These are phyloP conservation scores for Zymoseptoria passerinii DNA, from an alignment of 2,329 filamentous ascomycete genomes.

Conservation along the genomic window DNA sequence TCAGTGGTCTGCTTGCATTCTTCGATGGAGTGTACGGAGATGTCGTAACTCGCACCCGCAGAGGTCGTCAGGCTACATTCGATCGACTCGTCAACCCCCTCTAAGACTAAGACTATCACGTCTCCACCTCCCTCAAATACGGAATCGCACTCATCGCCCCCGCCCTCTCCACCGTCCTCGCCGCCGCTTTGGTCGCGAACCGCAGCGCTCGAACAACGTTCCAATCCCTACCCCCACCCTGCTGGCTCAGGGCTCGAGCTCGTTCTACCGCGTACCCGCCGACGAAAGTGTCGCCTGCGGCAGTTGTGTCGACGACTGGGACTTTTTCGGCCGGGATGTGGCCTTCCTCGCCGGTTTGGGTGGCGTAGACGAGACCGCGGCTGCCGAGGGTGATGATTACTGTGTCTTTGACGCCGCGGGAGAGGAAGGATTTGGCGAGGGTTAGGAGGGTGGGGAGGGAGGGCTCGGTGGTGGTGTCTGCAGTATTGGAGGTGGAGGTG, in stretches of 20 bases:
- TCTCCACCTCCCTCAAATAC: conserved; percentile 46
- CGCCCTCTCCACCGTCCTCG: conserved; percentile 55
- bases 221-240: conserved; percentile 33
- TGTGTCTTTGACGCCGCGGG: conserved; percentile 63
- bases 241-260: conserved; percentile 39
- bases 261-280: conserved; percentile 74
- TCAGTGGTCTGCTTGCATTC: too few species aligned
- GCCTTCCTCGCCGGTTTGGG: conserved; percentile 16
- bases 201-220: conserved; percentile 51
- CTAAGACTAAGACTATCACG: too few species aligned
- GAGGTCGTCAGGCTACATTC: too few species aligned
- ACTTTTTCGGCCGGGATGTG: conserved; percentile 53
- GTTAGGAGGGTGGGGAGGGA: conserved; percentile 28
- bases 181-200: conserved; percentile 55
- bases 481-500: conserved; percentile 8
- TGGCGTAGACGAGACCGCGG: conserved; percentile 29
- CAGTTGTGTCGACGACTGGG: conserved; percentile 82
- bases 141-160: conserved; percentile 62
- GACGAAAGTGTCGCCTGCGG: conserved; percentile 89
- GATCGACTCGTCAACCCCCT: too few species aligned
- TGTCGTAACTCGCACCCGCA: too few species aligned
- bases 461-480: not conserved
- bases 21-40: too few species aligned
- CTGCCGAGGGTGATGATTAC: conserved; percentile 77
- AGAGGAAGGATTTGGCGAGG: conserved; percentile 49